phyloP scores from a whole-genome alignment of 2,329 filamentous ascomycete species.

The Magnaporthiopsis poae region DNA sequence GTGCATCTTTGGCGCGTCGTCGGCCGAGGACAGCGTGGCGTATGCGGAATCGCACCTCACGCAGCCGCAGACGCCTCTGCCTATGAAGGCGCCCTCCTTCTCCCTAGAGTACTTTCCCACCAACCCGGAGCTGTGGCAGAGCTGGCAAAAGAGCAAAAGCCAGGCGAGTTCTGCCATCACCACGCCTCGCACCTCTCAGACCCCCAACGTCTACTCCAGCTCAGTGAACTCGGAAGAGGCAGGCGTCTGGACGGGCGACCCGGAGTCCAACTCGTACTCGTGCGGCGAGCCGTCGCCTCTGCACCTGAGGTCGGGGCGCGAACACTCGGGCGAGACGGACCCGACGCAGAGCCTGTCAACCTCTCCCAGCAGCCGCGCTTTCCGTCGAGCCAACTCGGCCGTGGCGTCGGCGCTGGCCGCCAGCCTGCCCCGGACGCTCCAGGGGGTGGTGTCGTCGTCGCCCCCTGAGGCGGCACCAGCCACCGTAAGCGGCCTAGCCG shows the following conservation, averaged over 20 bases:
- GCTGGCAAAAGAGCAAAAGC: slow-evolving; percentile 28
- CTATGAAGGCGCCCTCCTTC: slow-evolving; percentile 56
- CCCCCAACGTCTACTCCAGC: slow-evolving; percentile 43
- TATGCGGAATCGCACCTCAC: slow-evolving; percentile 48
- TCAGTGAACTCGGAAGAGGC: slow-evolving; percentile 48
- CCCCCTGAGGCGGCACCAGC: slow-evolving; percentile 23
- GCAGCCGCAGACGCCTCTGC: slow-evolving; percentile 51
- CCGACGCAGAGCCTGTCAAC: slow-evolving; percentile 46
- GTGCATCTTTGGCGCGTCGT: slow-evolving; percentile 56
- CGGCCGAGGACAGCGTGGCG: slow-evolving; percentile 48
- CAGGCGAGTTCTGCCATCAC: slow-evolving; percentile 45
- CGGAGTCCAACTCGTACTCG: slow-evolving; percentile 48
- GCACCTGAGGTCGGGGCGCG: slow-evolving; percentile 12
- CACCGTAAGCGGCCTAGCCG: slow-evolving; percentile 48
- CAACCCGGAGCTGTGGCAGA: slow-evolving; percentile 31
- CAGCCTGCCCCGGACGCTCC: slow-evolving; percentile 40
- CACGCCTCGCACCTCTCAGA: slow-evolving; percentile 48
- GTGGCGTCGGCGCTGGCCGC: slow-evolving; percentile 46
- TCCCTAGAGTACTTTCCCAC: slow-evolving; percentile 58
- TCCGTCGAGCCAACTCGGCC: slow-evolving; percentile 45
- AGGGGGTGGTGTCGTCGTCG: slow-evolving; percentile 30
- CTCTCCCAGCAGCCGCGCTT: slow-evolving; percentile 44
- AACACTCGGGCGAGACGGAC: slow-evolving; percentile 17
- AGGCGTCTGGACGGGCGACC: slow-evolving; percentile 40
- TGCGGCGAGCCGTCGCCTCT: slow-evolving; percentile 51